Conservation (phyloP, 2,329 filamentous ascomycete genomes). For the Alternaria novae-zelandiae region DNA sequence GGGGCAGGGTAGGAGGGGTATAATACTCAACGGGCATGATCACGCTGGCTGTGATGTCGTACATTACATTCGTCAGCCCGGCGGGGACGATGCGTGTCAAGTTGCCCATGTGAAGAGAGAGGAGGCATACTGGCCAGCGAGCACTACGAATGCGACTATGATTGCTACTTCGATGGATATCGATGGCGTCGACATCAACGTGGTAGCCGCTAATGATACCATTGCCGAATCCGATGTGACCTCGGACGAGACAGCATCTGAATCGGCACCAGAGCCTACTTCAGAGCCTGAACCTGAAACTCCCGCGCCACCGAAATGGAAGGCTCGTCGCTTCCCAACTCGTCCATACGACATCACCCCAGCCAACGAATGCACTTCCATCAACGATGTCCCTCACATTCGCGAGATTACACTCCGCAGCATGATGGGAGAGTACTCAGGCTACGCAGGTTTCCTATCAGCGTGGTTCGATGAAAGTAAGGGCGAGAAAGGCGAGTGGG, state of each 20-base stretch:
- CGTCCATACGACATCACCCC: conserved; percentile 46
- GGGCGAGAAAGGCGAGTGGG: conserved; percentile 81
- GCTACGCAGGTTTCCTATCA: conserved; percentile 86
- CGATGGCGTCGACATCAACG: neutral
- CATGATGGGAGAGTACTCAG: conserved; percentile 98
- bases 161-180: neutral
- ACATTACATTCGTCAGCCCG: conserved; percentile 63
- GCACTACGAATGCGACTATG: conserved; percentile 5
- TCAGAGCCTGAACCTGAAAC: neutral
- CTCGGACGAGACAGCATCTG: neutral
- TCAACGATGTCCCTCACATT: conserved; percentile 61
- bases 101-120: conserved; percentile 9
- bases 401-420: conserved; percentile 92
- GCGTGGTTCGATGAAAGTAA: conserved; percentile 81
- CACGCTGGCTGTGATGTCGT: conserved; percentile 92
- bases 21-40: conserved; percentile 92
- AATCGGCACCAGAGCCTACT: conserved; percentile 1
- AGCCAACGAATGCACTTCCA: conserved; percentile 17
- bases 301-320: conserved; percentile 23
- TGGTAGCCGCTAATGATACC: conserved; percentile 7
- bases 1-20: conserved; percentile 73
- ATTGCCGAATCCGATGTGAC: neutral
- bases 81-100: conserved; percentile 16
- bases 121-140: conserved; percentile 24
- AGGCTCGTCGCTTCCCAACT: conserved; percentile 28